Percentiles rank a stretch among this genome's conserved stretches.
phyloP scores from a whole-genome alignment of 1,139 yeast species.

The Pichia sp. region DNA sequence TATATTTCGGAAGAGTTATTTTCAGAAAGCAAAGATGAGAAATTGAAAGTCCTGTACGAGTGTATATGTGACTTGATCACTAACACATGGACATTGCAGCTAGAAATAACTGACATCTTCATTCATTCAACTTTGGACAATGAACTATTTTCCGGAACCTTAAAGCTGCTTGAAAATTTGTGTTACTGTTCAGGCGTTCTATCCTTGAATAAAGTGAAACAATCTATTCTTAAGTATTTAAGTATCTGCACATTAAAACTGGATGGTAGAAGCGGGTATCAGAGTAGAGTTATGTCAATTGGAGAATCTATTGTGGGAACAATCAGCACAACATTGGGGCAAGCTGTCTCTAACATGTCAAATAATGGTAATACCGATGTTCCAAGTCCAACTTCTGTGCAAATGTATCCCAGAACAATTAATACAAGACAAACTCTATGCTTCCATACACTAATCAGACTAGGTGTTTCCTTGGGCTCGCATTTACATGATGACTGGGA shows the following conservation, averaged over 20 bases:
- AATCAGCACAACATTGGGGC: conserved; percentile 39
- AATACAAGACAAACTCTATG: conserved; percentile 69
- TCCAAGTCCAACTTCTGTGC: neutral
- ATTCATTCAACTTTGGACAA: conserved; percentile 64
- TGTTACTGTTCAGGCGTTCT: conserved; percentile 80
- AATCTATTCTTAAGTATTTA: conserved; percentile 55
- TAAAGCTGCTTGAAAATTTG: conserved; percentile 72
- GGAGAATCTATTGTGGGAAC: conserved; percentile 64
- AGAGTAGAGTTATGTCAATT: conserved; percentile 39
- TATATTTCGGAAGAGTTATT: conserved; percentile 7
- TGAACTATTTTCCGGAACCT: conserved; percentile 60
- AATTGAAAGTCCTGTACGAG: conserved; percentile 34
- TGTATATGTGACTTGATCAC: conserved; percentile 40
- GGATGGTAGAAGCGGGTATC: conserved; percentile 30
- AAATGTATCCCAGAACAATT: conserved; percentile 42
- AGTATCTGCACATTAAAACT: conserved; percentile 51
- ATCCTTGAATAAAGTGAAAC: conserved; percentile 51
- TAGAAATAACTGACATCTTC: conserved; percentile 46
- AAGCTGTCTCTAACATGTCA: conserved; percentile 32
- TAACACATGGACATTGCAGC: conserved; percentile 44
- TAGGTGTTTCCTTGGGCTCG: conserved; percentile 77
- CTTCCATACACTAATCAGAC: conserved; percentile 68
- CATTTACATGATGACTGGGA: conserved; percentile 66
- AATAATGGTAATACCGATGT: conserved; percentile 3
- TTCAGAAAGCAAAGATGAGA: conserved; percentile 11